These are phyloP conservation scores for Groenewaldozyma tartarivorans DNA, from an alignment of 805 yeast species.

Conservation along the genomic window DNA sequence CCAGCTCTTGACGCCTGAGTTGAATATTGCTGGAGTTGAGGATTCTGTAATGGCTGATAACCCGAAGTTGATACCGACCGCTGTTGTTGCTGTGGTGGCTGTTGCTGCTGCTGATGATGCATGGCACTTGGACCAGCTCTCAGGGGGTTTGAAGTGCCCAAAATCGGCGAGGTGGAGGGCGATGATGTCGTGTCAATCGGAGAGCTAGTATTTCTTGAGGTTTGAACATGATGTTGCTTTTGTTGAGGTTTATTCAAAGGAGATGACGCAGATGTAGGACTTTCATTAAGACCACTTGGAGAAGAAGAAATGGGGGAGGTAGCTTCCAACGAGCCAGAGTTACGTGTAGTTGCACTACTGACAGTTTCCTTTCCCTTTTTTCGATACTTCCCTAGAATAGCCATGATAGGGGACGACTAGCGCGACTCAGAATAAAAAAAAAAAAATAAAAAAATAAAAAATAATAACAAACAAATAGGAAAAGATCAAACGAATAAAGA, in stretches of 20 bases:
- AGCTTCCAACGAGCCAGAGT: constrained; percentile 1
- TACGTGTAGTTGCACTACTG: not conserved
- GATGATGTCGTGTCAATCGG: not conserved
- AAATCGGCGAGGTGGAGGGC: not conserved
- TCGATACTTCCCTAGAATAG: constrained; percentile 4
- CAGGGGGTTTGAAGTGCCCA: too few relatives aligned
- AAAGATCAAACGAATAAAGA: too few relatives aligned
- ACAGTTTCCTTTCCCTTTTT: constrained; percentile 3
- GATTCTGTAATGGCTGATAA: not conserved
- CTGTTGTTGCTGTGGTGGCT: constrained; percentile 1
- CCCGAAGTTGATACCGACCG: not conserved
- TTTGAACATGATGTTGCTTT: not conserved
- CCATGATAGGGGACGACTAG: not conserved
- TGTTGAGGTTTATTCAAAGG: not conserved
- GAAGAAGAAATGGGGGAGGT: constrained; percentile 1
- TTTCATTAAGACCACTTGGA: not conserved
- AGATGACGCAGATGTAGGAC: not conserved
- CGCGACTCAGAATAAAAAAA: not conserved
- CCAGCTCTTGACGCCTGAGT: constrained; percentile 1
- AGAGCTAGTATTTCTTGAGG: constrained; percentile 3
- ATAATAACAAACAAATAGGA: too few relatives aligned
- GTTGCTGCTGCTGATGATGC: constrained; percentile 4
- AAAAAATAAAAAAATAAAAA: too few relatives aligned
- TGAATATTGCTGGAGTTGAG: too few relatives aligned
- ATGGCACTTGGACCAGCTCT: constrained; percentile 2